These are phyloP conservation scores for Pachysandra terminalis DNA, from an alignment of 164 flowering plant genomes.

Conservation along the genomic window DNA sequence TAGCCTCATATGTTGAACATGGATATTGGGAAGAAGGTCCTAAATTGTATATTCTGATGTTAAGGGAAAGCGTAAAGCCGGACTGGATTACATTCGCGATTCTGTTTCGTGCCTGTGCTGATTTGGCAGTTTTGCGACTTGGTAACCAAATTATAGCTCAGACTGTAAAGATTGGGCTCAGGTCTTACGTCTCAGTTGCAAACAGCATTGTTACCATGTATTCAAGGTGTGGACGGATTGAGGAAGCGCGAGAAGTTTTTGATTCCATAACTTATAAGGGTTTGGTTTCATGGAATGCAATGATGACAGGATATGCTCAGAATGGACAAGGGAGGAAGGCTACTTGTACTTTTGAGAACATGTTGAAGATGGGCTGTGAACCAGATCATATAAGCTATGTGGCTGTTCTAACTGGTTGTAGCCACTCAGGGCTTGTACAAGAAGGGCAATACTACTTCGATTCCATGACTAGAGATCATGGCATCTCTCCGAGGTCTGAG, in stretches of 20 bases:
- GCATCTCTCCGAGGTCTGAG: conserved; percentile 27
- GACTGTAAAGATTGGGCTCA: conserved; percentile 31
- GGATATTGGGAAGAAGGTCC: conserved; percentile 42
- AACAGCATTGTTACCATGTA: conserved; percentile 42
- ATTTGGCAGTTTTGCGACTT: conserved; percentile 27
- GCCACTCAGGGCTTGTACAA: conserved; percentile 41
- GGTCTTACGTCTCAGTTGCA: conserved; percentile 34
- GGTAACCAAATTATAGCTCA: conserved; percentile 44
- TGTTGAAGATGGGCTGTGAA: conserved; percentile 26
- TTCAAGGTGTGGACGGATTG: conserved; percentile 42
- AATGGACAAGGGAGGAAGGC: conserved; percentile 42
- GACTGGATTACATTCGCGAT: conserved; percentile 44
- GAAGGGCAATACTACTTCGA: conserved; percentile 36
- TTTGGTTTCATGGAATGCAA: conserved; percentile 52
- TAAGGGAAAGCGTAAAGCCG: conserved; percentile 26
- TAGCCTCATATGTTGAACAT: conserved; percentile 37
- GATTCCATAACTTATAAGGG: conserved; percentile 27
- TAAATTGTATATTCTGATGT: conserved; percentile 33
- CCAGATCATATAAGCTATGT: conserved; percentile 48
- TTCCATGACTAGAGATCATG: conserved; percentile 37
- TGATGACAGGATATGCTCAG: conserved; percentile 50
- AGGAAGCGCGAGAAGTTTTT: conserved; percentile 36
- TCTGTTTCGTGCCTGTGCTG: conserved; percentile 40
- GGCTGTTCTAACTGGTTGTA: conserved; percentile 44
- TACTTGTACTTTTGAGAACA: conserved; percentile 31